Evolutionary conservation across 305 asterid species (phyloP).

Genomic region (Rubia balearica): DNA sequence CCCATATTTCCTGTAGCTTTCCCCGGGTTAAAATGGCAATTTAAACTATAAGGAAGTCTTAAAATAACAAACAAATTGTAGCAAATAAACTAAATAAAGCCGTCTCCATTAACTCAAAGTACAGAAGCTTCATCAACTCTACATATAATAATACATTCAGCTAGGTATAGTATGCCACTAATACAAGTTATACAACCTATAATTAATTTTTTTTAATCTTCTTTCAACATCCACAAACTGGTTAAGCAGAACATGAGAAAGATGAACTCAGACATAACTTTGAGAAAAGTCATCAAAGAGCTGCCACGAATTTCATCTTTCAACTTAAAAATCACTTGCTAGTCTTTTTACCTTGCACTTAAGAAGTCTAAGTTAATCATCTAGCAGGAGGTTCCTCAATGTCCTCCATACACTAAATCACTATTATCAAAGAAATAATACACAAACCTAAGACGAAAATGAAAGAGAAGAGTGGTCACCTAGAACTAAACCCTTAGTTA

Average conservation of each 20-base stretch:
- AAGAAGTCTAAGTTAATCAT: background rate
- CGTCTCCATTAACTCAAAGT: no score
- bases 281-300: background rate
- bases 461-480: constrained; percentile 36
- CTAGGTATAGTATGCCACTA: background rate
- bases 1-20: no score
- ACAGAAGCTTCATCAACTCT: no score
- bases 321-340: background rate
- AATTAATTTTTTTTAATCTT: background rate
- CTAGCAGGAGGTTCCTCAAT: background rate
- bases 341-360: background rate
- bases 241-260: background rate
- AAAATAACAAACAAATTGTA: no score
- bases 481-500: constrained; percentile 61
- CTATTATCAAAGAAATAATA: background rate
- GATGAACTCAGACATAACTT: background rate
- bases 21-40: no score
- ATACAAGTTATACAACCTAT: background rate
- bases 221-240: background rate
- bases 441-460: constrained; percentile 1
- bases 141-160: background rate
- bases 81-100: no score
- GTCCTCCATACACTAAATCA: background rate
- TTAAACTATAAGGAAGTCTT: no score
- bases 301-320: background rate